Percentiles rank a stretch among this genome's conserved stretches.
phyloP scores from a whole-genome alignment of 2,329 filamentous ascomycete genomes.

The Cladosporium sp. region DNA sequence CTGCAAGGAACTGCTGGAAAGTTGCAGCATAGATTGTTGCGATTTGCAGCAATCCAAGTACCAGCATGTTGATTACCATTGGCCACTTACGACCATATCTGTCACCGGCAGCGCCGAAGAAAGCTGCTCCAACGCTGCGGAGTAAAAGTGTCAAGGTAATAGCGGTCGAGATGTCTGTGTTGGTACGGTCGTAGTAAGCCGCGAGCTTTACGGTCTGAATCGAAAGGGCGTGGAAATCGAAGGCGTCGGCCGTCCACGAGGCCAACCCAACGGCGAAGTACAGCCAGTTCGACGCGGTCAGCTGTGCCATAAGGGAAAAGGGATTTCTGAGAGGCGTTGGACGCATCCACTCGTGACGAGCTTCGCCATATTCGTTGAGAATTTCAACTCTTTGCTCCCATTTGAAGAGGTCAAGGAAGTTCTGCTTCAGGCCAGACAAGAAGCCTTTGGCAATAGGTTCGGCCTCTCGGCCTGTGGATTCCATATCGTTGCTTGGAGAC shows the following conservation, averaged over 20 bases:
- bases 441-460: conserved; percentile 68
- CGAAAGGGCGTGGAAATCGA: conserved; percentile 78
- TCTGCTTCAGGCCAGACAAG: conserved; percentile 64
- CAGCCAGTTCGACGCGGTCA: conserved; percentile 68
- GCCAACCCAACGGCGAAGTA: conserved; percentile 73
- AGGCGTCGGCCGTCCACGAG: conserved; percentile 79
- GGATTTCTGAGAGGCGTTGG: conserved; percentile 70
- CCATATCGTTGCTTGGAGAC: conserved; percentile 22
- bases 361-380: conserved; percentile 64
- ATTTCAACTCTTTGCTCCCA: conserved; percentile 74
- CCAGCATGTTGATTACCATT: conserved; percentile 77
- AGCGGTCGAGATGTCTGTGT: conserved; percentile 70
- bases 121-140: conserved; percentile 70
- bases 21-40: conserved; percentile 75
- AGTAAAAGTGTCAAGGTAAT: conserved; percentile 75
- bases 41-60: conserved; percentile 69
- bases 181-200: conserved; percentile 58
- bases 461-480: conserved; percentile 49
- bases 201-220: conserved; percentile 75
- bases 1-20: conserved; percentile 73
- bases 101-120: conserved; percentile 77
- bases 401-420: conserved; percentile 64
- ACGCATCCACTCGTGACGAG: conserved; percentile 65
- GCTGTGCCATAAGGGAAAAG: conserved; percentile 64
- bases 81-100: conserved; percentile 59